Evolutionary conservation across 2,329 filamentous ascomycete species (phyloP).

Genomic region (Xylariaceae sp.): DNA sequence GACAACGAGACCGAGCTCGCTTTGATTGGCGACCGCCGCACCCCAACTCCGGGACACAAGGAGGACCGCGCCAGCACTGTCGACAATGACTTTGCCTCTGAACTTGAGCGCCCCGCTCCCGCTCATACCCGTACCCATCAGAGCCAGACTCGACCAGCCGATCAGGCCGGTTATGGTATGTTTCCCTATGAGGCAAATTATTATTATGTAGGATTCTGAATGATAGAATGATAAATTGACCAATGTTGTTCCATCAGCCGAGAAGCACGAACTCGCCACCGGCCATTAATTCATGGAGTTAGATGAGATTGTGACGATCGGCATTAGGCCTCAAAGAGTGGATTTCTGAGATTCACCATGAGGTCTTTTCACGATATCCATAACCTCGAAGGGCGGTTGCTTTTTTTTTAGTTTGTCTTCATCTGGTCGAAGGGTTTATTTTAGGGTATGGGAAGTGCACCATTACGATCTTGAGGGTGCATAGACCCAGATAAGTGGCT

Average conservation of each 20-base stretch:
- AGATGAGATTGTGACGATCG: too few relatives aligned
- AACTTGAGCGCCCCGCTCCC: conserved; percentile 16
- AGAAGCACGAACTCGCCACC: neutral
- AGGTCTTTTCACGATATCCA: neutral
- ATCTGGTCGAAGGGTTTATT: neutral
- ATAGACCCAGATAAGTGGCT: too few relatives aligned
- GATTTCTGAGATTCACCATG: neutral
- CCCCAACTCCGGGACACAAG: conserved; percentile 21
- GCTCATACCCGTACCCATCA: conserved; percentile 12
- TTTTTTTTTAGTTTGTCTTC: neutral
- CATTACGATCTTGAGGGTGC: too few relatives aligned
- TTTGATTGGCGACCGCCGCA: conserved; percentile 9
- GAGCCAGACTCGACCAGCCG: conserved; percentile 13
- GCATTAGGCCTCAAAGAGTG: too few relatives aligned
- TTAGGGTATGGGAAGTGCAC: conserved; percentile 1
- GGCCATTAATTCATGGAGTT: neutral
- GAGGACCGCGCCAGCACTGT: conserved; percentile 17
- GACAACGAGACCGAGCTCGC: conserved; percentile 14
- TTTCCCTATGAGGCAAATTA: neutral
- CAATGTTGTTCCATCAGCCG: neutral
- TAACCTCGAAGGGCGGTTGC: neutral
- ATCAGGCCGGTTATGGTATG: conserved; percentile 16
- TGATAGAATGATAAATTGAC: conserved; percentile 1
- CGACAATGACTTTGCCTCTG: conserved; percentile 21
- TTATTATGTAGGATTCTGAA: neutral